Evolutionary conservation across 176 grass and related monocot species (phyloP), one percentile per base, ranked within the genome.

Genomic region (Echinochloa phyllopogon): DNA sequence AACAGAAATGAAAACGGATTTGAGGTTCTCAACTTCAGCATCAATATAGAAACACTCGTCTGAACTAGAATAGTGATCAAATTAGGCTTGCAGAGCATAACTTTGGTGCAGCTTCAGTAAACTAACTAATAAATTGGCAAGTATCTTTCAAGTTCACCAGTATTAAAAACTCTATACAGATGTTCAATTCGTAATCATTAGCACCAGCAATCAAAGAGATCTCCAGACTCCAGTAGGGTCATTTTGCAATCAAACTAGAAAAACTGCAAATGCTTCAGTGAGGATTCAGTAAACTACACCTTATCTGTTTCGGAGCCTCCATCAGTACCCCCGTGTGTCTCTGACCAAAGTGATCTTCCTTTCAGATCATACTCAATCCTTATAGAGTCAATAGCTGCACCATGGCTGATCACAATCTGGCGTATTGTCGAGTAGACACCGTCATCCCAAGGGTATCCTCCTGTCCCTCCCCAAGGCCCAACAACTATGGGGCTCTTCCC

Each of bases 381-480:
- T 80, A 95, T 84, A 3, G 94, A 93, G 74, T 91, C 84, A 0
- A 96, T 80, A 25, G 89, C 91, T 21, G 89, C 88, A 55, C 94
- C 91, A 81, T 96, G 94, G 21, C 60, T 69, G 12, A 96, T 79
- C 62, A 96, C 64, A 14, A 96, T 70, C 86, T 93, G 91, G 15
- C 87, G 76, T 55, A 97, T 65, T 16, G 84, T 84, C 5, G 91
- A 86, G 78, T 97, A 88, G 42, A 90, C 82, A 11, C 86, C 82
- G 9, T 97, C 94, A 62, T 97, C 91, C 91, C 94, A 94, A 38
- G 78, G 59, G 72, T 66, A 86, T 33, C 94, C 94, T 86, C 94
- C 89, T 53, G 73, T 74, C 38, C 89, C 94, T 78, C 94, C 94
- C 89, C 94, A 97, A 73, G 94, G 94, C 4, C 91, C 94, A 67